Evolutionary conservation across 129 eudicot genomes (phyloP), one percentile per base, ranked within the genome.

Genomic region (Glebionis coronaria): DNA sequence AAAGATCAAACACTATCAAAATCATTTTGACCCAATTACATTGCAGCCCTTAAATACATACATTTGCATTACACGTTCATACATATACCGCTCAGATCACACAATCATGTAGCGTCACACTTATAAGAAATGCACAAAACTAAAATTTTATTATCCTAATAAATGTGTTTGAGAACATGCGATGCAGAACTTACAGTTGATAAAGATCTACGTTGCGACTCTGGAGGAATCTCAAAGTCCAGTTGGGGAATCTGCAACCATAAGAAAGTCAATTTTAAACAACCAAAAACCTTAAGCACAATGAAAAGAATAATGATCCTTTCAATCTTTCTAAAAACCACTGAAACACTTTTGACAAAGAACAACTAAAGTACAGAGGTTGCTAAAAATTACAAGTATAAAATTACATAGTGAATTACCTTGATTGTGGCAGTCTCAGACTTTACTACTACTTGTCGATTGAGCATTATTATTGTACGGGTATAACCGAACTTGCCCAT

Each of bases 161-260:
- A 7, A 35, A 35, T 35, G 9, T 35, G 40, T 35, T 35, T 35
- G 9, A 35, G 62, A 71, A 53, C n/a, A 46, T 15, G 63, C 19
- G 61, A 56, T 45, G 42, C 23, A 68, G 50, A 28, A 23, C 46
- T 63, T 83, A 90, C 97, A 28, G 95, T 90, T 47, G 97, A 90
- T 63, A 86, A 49, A 52, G 95, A 83, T 29, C 97, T 95, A 73
- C 95, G 86, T 79, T 90, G 97, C 66, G 97, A 84, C 76, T 90
- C 97, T 0, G 97, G 97, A 28, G 97, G 97, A 44, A 90, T 90
- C 88, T 90, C 97, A 45, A 90, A 90, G 56, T 90, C 97, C 76
- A 86, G 80, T 73, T 90, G 95, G 53, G 95, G 97, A 35, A 90
- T 78, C 97, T 90, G 82, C 81, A 71, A 8, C 50, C 50, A 66